These are phyloP conservation scores for Neckera pumila DNA, from an alignment of 225 moss, liverwort and hornwort genomes.

Conservation along the genomic window DNA sequence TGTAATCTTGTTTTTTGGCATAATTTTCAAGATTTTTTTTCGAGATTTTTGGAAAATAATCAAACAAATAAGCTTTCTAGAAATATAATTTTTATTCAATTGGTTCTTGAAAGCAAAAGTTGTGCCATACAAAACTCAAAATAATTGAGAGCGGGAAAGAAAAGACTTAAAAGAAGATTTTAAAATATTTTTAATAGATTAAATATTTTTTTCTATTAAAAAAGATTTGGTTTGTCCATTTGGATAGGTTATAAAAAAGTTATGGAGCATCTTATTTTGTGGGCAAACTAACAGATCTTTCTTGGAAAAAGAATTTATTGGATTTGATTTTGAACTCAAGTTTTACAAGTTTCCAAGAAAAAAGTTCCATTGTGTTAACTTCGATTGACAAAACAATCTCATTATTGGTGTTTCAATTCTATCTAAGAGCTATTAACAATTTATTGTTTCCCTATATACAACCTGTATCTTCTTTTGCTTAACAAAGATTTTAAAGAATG, in stretches of 20 bases:
- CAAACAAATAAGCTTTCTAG: fast-evolving
- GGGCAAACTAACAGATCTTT: not conserved
- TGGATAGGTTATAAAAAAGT: not conserved
- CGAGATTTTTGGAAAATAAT: too few relatives aligned
- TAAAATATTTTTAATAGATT: not conserved
- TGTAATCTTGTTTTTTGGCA: too few relatives aligned
- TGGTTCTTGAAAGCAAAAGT: fast-evolving
- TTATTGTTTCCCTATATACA: too few relatives aligned
- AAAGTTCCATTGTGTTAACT: not conserved
- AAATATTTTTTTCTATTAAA: too few relatives aligned
- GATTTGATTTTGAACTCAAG: not conserved
- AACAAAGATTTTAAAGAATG: fast-evolving
- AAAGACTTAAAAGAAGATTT: fast-evolving
- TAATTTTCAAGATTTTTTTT: not conserved
- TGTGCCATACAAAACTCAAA: fast-evolving
- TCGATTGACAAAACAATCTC: not conserved
- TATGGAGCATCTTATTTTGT: not conserved
- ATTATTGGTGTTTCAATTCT: not conserved
- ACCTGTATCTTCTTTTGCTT: too few relatives aligned
- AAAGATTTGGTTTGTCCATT: not conserved
- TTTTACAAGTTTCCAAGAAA: not conserved
- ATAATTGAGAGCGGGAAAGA: fast-evolving
- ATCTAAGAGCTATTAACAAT: not conserved
- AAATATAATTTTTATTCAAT: not conserved
- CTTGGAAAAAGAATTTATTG: not conserved